Evolutionary conservation across 2,329 filamentous ascomycete genomes (phyloP), one percentile per base, ranked within the genome.

Genomic region (Gnomoniopsis smithogilvyi): DNA sequence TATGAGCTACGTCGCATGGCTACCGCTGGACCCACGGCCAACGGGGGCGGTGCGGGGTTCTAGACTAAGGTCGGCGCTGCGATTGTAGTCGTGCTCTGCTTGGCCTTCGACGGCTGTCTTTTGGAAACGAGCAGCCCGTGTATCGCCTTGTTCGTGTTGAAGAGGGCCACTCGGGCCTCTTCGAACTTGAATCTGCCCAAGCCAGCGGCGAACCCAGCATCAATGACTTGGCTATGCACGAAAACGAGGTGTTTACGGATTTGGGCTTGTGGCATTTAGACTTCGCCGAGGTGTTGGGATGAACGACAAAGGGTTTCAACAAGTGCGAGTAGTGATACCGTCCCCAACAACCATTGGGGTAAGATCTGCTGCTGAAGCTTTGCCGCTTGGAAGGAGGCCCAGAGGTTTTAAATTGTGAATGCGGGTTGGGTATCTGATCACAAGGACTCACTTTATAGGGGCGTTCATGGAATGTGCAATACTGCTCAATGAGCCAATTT

Each of bases 1-100:
- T 95, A 87, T 76, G 91, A 96, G 74, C 77, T 96, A 67, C 87
- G 91, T 68, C 93, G 92, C 76, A 94, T 96, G 82, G 91, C 88
- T 61, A 84, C 84, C 48, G 85, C 84, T 22, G 83, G 84, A 54
- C 84, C 87, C 63, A 79, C 83, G 67, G 80, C 76, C 58, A 77
- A 70, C 54, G 57, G 53, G 10, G 60, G 46, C 30, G 60, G 46
- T n/a, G 19, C 3, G 36, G 66, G 64, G 38, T 65, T 64, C 43
- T 70, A 64, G 62, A 47, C 8, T 30, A 50, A 24, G 36, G 21
- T n/a, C 33, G 51, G 38, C 51, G 24, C 38, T 36, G 15, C 47
- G 50, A 6, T 19, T 7, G 21, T 8, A 48, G 24, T 30, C 6
- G 8, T 48, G 17, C 14, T 48, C 14, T 48, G 11, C 21, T n/a